Conservation (phyloP, 2,329 filamentous ascomycete species). For the Colletotrichum gloeosporioides region DNA sequence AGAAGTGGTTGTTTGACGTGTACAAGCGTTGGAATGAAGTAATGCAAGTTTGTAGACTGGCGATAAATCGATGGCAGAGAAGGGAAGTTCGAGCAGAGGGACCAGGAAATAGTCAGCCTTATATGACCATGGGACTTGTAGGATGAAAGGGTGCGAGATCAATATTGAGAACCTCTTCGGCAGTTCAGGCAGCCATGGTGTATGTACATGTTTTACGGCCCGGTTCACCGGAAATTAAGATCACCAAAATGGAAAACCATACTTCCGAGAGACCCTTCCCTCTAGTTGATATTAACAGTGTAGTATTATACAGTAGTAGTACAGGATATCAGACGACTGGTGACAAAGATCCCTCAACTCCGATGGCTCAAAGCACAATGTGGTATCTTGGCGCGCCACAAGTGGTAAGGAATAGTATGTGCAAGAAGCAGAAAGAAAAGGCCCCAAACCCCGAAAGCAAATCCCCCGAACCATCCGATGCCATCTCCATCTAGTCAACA, state of each 20-base stretch:
- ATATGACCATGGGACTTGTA: not conserved
- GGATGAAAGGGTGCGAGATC: not conserved
- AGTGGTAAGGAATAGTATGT: constrained; percentile 5
- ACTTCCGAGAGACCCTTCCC: not conserved
- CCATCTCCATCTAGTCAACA: constrained; percentile 26
- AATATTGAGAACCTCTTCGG: not conserved
- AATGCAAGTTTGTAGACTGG: not conserved
- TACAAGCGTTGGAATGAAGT: not conserved
- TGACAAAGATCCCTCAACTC: constrained; percentile 16
- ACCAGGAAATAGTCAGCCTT: not conserved
- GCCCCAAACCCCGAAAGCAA: not conserved
- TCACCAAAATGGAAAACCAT: not conserved
- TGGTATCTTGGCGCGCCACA: not conserved
- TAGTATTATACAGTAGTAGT: constrained; percentile 19
- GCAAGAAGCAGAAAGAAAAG: constrained; percentile 3
- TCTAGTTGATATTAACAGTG: not conserved
- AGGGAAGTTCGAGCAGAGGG: not conserved
- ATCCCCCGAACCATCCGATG: not conserved
- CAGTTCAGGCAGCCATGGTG: not conserved
- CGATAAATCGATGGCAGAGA: not conserved
- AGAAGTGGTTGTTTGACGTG: not conserved
- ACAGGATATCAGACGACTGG: constrained; percentile 12
- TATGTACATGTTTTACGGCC: not conserved
- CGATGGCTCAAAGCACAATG: not conserved
- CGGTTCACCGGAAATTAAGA: not conserved